A percentile compares a stretch with the other conserved stretches of the same genome.
Evolutionary conservation across 1,284 basidiomycete species (phyloP).

Genomic region (Coniophora puteana): DNA sequence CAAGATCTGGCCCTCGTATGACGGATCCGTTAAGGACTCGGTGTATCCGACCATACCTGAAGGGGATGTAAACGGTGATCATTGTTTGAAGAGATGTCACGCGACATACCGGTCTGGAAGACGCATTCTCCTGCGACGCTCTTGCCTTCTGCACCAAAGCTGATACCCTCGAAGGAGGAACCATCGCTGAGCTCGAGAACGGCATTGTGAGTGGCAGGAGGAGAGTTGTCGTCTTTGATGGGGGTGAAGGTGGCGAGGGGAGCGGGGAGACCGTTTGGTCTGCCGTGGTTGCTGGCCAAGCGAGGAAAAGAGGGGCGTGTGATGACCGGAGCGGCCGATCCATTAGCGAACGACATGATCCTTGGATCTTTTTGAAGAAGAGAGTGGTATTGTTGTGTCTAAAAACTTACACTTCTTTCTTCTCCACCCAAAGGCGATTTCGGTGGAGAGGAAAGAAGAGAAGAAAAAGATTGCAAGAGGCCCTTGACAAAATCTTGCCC

Average conservation of each 20-base stretch:
- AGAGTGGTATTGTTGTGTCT: constrained; percentile 19
- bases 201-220: constrained; percentile 40
- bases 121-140: constrained; percentile 98
- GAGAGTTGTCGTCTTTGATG: constrained; percentile 24
- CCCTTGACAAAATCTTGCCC: constrained; percentile 5
- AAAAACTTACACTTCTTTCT: constrained; percentile 41
- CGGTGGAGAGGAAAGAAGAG: constrained; percentile 45
- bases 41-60: constrained; percentile 99
- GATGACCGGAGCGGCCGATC: constrained; percentile 23
- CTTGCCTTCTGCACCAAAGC: constrained; percentile 91
- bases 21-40: constrained; percentile 97
- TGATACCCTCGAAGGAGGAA: constrained; percentile 83
- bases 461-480: constrained; percentile 20
- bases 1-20: constrained; percentile 98
- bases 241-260: constrained; percentile 51
- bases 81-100: constrained; percentile 9
- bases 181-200: constrained; percentile 94
- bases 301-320: constrained; percentile 45
- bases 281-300: constrained; percentile 36
- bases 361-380: too few relatives aligned
- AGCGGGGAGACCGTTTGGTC: constrained; percentile 39
- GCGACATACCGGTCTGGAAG: constrained; percentile 92
- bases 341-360: constrained; percentile 27
- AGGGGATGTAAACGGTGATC: constrained; percentile 10
- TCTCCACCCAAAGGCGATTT: constrained; percentile 45